Conservation (phyloP, 2,329 filamentous ascomycete genomes). For the Malbranchea zuffiana region DNA sequence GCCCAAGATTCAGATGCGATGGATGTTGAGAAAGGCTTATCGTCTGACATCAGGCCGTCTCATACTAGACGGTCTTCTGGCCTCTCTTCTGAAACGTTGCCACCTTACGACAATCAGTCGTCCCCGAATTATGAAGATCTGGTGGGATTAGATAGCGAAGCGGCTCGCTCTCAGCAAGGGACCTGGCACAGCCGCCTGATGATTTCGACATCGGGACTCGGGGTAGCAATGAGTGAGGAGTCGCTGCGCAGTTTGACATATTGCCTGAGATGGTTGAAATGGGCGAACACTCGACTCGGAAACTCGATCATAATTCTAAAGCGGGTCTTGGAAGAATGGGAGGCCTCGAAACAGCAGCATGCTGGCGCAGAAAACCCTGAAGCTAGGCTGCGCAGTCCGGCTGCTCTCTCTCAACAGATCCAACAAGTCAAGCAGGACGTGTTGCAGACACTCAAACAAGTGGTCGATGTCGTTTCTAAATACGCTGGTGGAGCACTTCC, state of each 20-base stretch:
- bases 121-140: slow-evolving; percentile 65
- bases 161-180: slow-evolving; percentile 19
- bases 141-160: slow-evolving; percentile 25
- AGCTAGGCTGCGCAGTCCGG: slow-evolving; percentile 22
- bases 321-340: slow-evolving; percentile 68
- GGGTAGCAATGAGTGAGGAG: slow-evolving; percentile 82
- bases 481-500: slow-evolving; percentile 87
- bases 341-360: slow-evolving; percentile 34
- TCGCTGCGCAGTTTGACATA: slow-evolving; percentile 75
- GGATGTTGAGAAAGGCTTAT: slow-evolving; percentile 39
- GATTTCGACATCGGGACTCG: slow-evolving; percentile 80
- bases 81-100: slow-evolving; percentile 62
- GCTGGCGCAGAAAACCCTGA: slow-evolving; percentile 16
- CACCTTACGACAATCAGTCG: slow-evolving; percentile 69
- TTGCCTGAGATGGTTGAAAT: slow-evolving; percentile 67
- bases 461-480: slow-evolving; percentile 73
- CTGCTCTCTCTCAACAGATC: slow-evolving; percentile 48
- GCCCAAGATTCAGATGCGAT: slow-evolving; percentile 36
- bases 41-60: slow-evolving; percentile 15
- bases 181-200: slow-evolving; percentile 75
- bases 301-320: slow-evolving; percentile 64
- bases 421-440: slow-evolving; percentile 58
- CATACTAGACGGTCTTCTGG: slow-evolving; percentile 48
- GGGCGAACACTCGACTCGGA: slow-evolving; percentile 71
- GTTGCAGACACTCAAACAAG: slow-evolving; percentile 66